These are phyloP conservation scores for Naematelia encephala DNA, from an alignment of 768 basidiomycete species.

Conservation along the genomic window DNA sequence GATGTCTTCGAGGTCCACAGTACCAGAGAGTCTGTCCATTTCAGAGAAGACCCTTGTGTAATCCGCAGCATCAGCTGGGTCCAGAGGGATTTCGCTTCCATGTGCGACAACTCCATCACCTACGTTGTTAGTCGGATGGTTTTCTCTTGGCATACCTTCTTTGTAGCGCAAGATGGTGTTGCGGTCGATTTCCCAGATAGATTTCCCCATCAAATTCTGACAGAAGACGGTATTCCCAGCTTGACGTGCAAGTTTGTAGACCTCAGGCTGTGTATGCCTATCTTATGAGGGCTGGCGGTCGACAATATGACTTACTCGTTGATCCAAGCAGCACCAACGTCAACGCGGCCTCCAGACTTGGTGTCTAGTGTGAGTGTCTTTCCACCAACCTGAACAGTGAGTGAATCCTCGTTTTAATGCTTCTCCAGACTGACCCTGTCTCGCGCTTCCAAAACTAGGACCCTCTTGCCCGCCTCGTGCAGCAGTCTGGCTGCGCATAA, in stretches of 20 bases:
- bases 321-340: background rate
- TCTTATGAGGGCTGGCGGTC: no score
- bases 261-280: slow-evolving; percentile 1
- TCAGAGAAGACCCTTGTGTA: slow-evolving; percentile 3
- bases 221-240: background rate
- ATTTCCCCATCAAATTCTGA: background rate
- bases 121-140: no score
- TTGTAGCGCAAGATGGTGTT: background rate
- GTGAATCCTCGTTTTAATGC: background rate
- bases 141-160: slow-evolving; percentile 1
- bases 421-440: background rate
- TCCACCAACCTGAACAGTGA: background rate
- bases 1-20: background rate
- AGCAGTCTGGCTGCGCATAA: background rate
- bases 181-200: background rate
- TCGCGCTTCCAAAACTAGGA: slow-evolving; percentile 2
- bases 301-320: slow-evolving; percentile 2
- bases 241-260: background rate
- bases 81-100: background rate
- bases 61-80: background rate
- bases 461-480: slow-evolving; percentile 4
- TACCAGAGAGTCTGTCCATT: background rate
- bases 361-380: slow-evolving; percentile 2
- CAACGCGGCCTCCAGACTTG: background rate
- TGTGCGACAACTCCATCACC: slow-evolving; percentile 2